Percentiles rank a stretch among this genome's conserved stretches.
phyloP scores from a whole-genome alignment of 768 basidiomycete genomes.

The Arthromyces matolae region DNA sequence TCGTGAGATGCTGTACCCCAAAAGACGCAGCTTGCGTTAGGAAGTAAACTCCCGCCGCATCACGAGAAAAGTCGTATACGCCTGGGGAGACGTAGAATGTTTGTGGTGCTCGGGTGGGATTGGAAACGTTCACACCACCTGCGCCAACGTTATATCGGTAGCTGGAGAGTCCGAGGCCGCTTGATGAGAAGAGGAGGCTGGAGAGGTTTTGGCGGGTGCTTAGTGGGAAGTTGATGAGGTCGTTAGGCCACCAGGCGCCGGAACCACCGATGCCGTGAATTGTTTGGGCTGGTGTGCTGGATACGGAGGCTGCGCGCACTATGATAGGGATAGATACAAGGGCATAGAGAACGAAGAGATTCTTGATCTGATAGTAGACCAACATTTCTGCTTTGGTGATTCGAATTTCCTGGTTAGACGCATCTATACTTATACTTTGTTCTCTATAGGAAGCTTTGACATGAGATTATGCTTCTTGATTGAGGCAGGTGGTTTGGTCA shows the following conservation, averaged over 20 bases:
- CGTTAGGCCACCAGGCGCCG: conserved; percentile 46
- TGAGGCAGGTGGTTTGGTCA: conserved; percentile 13
- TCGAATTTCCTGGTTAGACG: neutral
- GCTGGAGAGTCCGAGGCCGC: conserved; percentile 37
- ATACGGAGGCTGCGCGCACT: conserved; percentile 22
- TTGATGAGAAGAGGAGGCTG: conserved; percentile 33
- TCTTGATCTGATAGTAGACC: neutral
- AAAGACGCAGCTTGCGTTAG: conserved; percentile 33
- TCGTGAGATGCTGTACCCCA: conserved; percentile 35
- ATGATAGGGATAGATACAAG: neutral
- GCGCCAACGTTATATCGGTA: conserved; percentile 43
- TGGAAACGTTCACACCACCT: conserved; percentile 40
- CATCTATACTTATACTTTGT: neutral
- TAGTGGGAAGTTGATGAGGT: conserved; percentile 38
- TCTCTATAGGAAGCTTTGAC: neutral
- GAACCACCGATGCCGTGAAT: conserved; percentile 40
- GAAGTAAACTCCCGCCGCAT: conserved; percentile 39
- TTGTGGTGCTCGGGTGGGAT: conserved; percentile 33
- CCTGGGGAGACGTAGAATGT: conserved; percentile 36
- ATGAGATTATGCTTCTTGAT: conserved; percentile 1
- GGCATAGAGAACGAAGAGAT: neutral
- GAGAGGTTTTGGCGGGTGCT: conserved; percentile 37
- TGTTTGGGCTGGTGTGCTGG: conserved; percentile 30
- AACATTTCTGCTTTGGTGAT: neutral
- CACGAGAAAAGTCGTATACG: conserved; percentile 36